Evolutionary conservation across 345 rosid species (phyloP).

Genomic region (Luvunga scandens): DNA sequence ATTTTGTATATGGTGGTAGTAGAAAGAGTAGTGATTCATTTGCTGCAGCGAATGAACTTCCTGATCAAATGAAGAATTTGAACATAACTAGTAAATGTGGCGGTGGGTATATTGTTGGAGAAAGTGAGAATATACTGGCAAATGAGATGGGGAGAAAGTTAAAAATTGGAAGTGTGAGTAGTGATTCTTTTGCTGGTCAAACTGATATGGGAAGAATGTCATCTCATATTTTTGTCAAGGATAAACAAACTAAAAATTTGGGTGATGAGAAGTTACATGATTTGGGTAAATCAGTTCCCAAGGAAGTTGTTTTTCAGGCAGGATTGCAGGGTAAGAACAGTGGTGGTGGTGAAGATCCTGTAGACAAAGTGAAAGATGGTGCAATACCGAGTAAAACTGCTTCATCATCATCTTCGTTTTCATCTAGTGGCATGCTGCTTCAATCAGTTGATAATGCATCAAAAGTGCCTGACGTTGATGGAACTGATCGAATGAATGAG

Average conservation of each 20-base stretch:
- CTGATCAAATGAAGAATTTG: constrained; percentile 46
- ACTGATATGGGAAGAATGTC: constrained; percentile 23
- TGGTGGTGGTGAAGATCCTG: constrained; percentile 28
- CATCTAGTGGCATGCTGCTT: constrained; percentile 9
- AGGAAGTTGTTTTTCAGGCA: constrained; percentile 33
- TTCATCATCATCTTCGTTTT: constrained; percentile 20
- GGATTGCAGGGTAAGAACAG: constrained; percentile 25
- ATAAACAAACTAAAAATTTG: constrained; percentile 27
- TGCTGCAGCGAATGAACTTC: constrained; percentile 30
- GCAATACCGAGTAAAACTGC: constrained; percentile 10
- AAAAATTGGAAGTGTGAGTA: constrained; percentile 33
- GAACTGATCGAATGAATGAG: constrained; percentile 27
- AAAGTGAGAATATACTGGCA: constrained; percentile 39
- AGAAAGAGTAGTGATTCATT: constrained; percentile 22
- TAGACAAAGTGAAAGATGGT: constrained; percentile 21
- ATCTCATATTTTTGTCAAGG: constrained; percentile 21
- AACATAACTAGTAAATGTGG: constrained; percentile 30
- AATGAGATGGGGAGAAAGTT: constrained; percentile 60
- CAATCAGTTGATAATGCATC: constrained; percentile 20
- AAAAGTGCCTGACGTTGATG: constrained; percentile 22
- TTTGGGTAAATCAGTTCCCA: constrained; percentile 23
- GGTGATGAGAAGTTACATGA: constrained; percentile 24
- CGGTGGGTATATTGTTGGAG: constrained; percentile 26
- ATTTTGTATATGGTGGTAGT: constrained; percentile 14
- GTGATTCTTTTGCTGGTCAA: constrained; percentile 34